These are phyloP conservation scores for Xeromyces bisporus DNA, from an alignment of 495 filamentous ascomycete species.

Conservation along the genomic window DNA sequence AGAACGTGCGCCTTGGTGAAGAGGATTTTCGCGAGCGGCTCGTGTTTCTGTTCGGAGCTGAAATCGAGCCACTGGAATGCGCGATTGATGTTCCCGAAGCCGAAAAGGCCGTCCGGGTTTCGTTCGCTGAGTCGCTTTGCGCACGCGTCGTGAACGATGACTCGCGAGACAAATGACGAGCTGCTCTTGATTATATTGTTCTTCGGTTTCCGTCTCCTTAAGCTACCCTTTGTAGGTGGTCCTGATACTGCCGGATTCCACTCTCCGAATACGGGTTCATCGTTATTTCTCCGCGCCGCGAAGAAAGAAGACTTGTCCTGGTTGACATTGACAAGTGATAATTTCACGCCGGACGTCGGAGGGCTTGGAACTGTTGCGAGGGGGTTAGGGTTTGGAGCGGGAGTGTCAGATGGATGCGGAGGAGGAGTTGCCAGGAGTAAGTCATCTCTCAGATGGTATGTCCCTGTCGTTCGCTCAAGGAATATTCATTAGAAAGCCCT, in stretches of 20 bases:
- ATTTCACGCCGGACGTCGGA: slow-evolving; percentile 69
- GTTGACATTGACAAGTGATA: slow-evolving; percentile 58
- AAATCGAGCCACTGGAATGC: slow-evolving; percentile 79
- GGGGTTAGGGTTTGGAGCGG: slow-evolving; percentile 70
- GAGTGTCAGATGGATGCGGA: slow-evolving; percentile 85
- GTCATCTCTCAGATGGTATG: slow-evolving; percentile 76
- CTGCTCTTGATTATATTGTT: slow-evolving; percentile 97
- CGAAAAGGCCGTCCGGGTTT: slow-evolving; percentile 60
- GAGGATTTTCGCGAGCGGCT: slow-evolving; percentile 83
- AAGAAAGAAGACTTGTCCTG: slow-evolving; percentile 40
- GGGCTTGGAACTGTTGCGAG: slow-evolving; percentile 68
- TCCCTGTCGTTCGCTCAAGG: slow-evolving; percentile 43
- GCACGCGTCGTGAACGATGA: slow-evolving; percentile 75
- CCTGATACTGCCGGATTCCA: slow-evolving; percentile 56
- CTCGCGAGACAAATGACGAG: slow-evolving; percentile 87
- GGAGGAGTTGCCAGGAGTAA: slow-evolving; percentile 86
- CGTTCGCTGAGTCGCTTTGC: slow-evolving; percentile 65
- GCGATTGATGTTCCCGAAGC: slow-evolving; percentile 87
- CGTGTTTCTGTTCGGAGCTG: slow-evolving; percentile 41
- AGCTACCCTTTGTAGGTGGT: slow-evolving; percentile 49
- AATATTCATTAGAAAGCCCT: too few species aligned
- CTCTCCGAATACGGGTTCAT: slow-evolving; percentile 67
- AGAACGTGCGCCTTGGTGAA: slow-evolving; percentile 93
- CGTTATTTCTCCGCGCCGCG: slow-evolving; percentile 12
- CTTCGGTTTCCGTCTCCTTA: slow-evolving; percentile 79